These are phyloP conservation scores for Colletotrichum sp. DNA, from an alignment of 2,329 filamentous ascomycete species.

Conservation along the genomic window DNA sequence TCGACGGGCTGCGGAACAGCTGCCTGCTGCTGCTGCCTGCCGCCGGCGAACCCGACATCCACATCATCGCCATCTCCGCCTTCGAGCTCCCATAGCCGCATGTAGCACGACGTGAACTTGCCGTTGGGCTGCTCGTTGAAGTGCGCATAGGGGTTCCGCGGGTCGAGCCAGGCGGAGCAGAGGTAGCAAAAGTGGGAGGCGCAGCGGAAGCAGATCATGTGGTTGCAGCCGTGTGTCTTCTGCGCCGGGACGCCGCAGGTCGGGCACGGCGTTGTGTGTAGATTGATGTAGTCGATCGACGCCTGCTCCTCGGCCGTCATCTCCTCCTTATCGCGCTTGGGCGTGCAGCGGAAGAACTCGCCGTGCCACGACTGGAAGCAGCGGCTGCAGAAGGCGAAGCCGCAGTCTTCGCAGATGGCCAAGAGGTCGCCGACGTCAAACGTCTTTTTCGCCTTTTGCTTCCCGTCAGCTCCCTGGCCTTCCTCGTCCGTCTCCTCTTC, in stretches of 20 bases:
- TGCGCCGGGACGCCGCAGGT: constrained; percentile 85
- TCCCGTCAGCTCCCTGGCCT: constrained; percentile 23
- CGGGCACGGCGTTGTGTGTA: constrained; percentile 87
- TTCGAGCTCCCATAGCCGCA: constrained; percentile 89
- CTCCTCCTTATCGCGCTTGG: constrained; percentile 70
- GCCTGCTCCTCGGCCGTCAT: constrained; percentile 86
- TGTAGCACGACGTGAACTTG: constrained; percentile 71
- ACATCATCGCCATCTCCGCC: constrained; percentile 72
- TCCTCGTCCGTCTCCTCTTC: constrained; percentile 55
- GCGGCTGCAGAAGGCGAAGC: constrained; percentile 82
- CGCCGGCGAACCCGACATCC: constrained; percentile 49
- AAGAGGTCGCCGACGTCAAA: constrained; percentile 68
- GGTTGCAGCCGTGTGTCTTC: constrained; percentile 94
- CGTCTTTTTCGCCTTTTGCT: constrained; percentile 24
- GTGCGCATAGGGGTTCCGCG: constrained; percentile 84
- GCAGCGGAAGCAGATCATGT: constrained; percentile 94
- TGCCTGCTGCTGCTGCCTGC: constrained; percentile 22
- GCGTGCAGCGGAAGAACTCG: constrained; percentile 74
- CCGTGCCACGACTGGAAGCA: constrained; percentile 88
- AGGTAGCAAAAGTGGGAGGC: constrained; percentile 94
- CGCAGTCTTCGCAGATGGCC: constrained; percentile 86
- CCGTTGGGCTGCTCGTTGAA: constrained; percentile 72
- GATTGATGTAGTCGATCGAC: constrained; percentile 80
- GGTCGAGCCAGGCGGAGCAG: constrained; percentile 84
- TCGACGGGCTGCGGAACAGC: constrained; percentile 21